phyloP scores from a whole-genome alignment of 78 protist genomes.

The Monosiga brevicollis region DNA sequence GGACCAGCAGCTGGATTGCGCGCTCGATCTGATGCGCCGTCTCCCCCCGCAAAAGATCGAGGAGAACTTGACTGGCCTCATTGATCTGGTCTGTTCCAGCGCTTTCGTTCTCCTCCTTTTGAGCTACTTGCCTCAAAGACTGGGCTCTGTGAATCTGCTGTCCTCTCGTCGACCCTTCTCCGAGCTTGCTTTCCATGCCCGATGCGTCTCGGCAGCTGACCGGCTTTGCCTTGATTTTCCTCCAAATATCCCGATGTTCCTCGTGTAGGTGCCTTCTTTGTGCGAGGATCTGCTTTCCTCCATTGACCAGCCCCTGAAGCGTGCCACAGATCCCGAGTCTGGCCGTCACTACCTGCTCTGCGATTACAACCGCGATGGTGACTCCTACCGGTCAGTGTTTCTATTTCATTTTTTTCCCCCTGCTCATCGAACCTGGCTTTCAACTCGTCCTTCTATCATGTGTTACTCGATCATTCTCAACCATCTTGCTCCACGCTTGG shows the following conservation, averaged over 20 bases:
- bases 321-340: slow-evolving; percentile 47
- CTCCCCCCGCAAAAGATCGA: slow-evolving; percentile 75
- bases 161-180: neutral
- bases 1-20: slow-evolving; percentile 68
- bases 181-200: neutral
- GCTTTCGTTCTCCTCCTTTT: no score
- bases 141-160: no score
- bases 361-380: slow-evolving; percentile 97
- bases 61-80: slow-evolving; percentile 62
- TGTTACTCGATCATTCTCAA: neutral
- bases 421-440: neutral
- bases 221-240: neutral
- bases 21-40: slow-evolving; percentile 84
- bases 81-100: slow-evolving; percentile 28
- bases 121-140: no score
- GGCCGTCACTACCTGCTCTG: slow-evolving; percentile 73
- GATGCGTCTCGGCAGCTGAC: neutral
- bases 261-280: slow-evolving; percentile 68
- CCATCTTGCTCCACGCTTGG: neutral
- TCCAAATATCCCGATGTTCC: neutral
- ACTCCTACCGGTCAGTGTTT: slow-evolving; percentile 78
- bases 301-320: slow-evolving; percentile 90
- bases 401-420: neutral
- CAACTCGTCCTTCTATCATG: neutral
- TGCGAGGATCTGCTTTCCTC: slow-evolving; percentile 81